Evolutionary conservation across 2,329 filamentous ascomycete genomes (phyloP), one percentile per base, ranked within the genome.

Genomic region (Nemania sp.): DNA sequence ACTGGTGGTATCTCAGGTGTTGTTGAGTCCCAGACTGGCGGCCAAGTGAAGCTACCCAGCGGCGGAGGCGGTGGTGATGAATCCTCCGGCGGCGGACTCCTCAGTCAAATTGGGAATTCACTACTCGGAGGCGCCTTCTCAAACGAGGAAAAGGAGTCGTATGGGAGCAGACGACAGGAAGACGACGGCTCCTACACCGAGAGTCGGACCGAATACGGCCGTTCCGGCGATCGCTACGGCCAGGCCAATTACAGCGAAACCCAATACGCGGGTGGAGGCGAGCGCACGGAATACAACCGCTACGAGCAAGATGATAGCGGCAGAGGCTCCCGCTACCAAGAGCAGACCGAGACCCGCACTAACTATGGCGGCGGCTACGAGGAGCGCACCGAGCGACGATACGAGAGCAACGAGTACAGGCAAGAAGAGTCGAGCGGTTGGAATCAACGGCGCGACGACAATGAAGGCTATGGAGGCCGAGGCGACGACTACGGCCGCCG

Each of bases 21-120:
- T 15, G 74, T 84, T 25, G 72, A 79, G 65, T 74, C 78, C 59
- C 77, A 81, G 53, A 80, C 79, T 10, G 81, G 82, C 29, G 68
- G 68, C 20, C 67, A 70, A 54, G 45, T 70, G 17, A 69, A 68
- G 20, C 47, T 71, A 25, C 69, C 69, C 18, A 57, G 45, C 21
- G 49, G 39, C 17, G 39, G 43, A 17, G 59, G 57, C 4, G 42
- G 57, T 4, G 49, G 55, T 17, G 81, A 83, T 60, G 81, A 87
- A 67, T 85, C 84, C 49, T 86, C 88, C 51, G 84, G 85, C 11
- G 89, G 90, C 32, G 87, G 88, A 21, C 77, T 96, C 45, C 80
- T 96, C 12, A 88, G 87, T 56, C 86, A 87, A 29, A 75, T 90
- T 35, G 89, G 90, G 32, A 83, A 83, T 37, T 86, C 85, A 40